Percentiles rank a stretch among this genome's conserved stretches.
These are phyloP conservation scores for Diplodia corticola DNA, from an alignment of 2,329 filamentous ascomycete species.

Conservation along the genomic window DNA sequence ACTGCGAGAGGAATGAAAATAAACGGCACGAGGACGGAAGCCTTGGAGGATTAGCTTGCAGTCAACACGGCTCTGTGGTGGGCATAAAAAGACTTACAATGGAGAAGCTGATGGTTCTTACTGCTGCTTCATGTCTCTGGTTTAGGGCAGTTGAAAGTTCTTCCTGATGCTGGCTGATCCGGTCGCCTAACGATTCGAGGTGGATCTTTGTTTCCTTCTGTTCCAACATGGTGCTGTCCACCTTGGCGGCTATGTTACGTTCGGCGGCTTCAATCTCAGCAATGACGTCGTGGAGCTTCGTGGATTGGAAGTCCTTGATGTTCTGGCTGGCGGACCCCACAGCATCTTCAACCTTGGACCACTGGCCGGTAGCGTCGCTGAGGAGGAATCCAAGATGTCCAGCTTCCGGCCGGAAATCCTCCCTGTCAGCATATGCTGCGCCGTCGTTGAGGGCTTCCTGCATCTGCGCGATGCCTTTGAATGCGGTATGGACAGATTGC, in stretches of 20 bases:
- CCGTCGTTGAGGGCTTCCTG: not conserved
- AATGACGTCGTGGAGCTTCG: not conserved
- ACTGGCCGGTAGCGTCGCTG: not conserved
- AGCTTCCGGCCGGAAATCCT: not conserved
- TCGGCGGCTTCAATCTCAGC: not conserved
- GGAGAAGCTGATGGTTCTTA: not conserved
- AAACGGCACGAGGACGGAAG: not conserved
- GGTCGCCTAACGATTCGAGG: not conserved
- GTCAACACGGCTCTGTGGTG: not conserved
- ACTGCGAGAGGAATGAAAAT: not conserved
- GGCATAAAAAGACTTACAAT: not conserved
- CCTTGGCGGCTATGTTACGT: not conserved
- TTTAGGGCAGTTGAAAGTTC: not conserved
- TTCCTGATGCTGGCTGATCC: not conserved
- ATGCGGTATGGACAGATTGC: not conserved
- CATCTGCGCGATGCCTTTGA: not conserved
- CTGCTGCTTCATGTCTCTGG: not conserved
- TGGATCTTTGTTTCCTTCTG: not conserved
- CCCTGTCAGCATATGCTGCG: not conserved
- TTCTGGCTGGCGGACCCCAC: not conserved
- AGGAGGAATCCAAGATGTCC: not conserved
- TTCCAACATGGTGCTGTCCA: not conserved
- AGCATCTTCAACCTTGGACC: not conserved
- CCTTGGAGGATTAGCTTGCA: not conserved
- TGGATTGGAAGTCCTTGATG: not conserved